Base-by-base conservation (phyloP, 495 filamentous ascomycete species). In the Hypoxylon lienhwacheense region DNA sequence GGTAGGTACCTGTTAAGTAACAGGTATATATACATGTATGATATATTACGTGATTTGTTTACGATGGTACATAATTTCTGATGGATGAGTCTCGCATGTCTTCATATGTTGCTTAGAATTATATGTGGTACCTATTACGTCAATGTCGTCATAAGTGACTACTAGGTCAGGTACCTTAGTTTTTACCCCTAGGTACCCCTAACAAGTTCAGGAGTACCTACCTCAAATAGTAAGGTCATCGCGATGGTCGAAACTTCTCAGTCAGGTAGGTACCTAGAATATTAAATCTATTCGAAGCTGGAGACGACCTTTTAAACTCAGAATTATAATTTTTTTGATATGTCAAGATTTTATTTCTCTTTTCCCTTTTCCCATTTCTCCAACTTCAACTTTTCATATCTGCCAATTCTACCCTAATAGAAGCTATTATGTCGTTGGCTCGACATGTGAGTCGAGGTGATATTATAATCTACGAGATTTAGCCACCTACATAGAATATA, bases 71-170 rank as follows among this genome's bases (percentile, higher is more conserved):
- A n/a, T n/a, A n/a, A n/a, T n/a, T n/a, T n/a, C n/a, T n/a, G n/a
- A n/a, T n/a, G n/a, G n/a, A n/a, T n/a, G n/a, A n/a, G n/a, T n/a
- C n/a, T n/a, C n/a, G n/a, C n/a, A n/a, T n/a, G n/a, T n/a, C n/a
- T 26, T 26, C 24, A 26, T 5, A 8, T 4, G 19, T 17, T 14
- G 31, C 45, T 42, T 36, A 5, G n/a, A n/a, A 12, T 10, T 19
- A 15, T 4, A 20, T 28, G 17, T 25, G 22, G 3, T 12, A 41
- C 15, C 28, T 40, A 31, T 56, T 55, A 52, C 45, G 58, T 61
- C 58, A 56, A 46, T 21, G n/a, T 15, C 52, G 58, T 55, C 53
- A 51, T 61, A 46, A 50, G 25, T 26, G 15, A 2, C 50, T 21
- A 59, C n/a, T n/a, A n/a, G n/a, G n/a, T n/a, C n/a, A n/a, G n/a